Evolutionary conservation across 108 stramenopile genomes (phyloP).

Genomic region (Conticribra weissflogii): DNA sequence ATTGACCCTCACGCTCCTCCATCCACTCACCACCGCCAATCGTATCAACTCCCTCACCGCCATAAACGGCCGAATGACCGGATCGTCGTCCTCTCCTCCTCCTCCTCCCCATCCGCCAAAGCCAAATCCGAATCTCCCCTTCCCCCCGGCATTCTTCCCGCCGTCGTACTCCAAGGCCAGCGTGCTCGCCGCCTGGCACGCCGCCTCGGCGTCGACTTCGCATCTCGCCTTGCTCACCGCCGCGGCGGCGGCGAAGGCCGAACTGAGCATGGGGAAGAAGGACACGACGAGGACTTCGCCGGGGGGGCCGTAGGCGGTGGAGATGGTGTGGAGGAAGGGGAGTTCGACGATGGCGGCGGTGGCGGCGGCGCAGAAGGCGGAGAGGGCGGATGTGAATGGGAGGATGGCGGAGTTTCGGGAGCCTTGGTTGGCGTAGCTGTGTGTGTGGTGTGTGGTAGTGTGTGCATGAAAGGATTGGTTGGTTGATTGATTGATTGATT

Average conservation of each 20-base stretch:
- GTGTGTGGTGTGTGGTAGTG: too few relatives aligned
- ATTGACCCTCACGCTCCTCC: constrained; percentile 27
- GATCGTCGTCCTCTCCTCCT: constrained; percentile 65
- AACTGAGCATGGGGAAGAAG: constrained; percentile 69
- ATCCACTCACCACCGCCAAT: constrained; percentile 48
- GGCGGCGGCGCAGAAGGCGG: constrained; percentile 85
- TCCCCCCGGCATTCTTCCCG: too few relatives aligned
- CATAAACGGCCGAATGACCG: constrained; percentile 71
- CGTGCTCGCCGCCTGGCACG: constrained; percentile 79
- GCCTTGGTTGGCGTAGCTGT: constrained; percentile 89
- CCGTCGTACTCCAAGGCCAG: constrained; percentile 76
- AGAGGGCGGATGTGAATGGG: constrained; percentile 88
- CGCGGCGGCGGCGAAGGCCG: constrained; percentile 89
- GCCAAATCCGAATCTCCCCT: too few relatives aligned
- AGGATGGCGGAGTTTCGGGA: constrained; percentile 82
- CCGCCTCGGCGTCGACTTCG: constrained; percentile 86
- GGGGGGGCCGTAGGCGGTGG: constrained; percentile 45
- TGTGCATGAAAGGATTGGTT: too few relatives aligned
- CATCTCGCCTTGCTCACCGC: constrained; percentile 88
- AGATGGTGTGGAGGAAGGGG: constrained; percentile 69
- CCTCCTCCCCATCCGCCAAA: too few relatives aligned
- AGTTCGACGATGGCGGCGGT: constrained; percentile 91
- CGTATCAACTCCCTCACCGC: constrained; percentile 71
- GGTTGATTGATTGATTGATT: too few relatives aligned
- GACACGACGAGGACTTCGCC: constrained; percentile 62